Evolutionary conservation across 1,284 basidiomycete genomes (phyloP), one percentile per base, ranked within the genome.

Genomic region (Anthracocystis panici-leucophaei): DNA sequence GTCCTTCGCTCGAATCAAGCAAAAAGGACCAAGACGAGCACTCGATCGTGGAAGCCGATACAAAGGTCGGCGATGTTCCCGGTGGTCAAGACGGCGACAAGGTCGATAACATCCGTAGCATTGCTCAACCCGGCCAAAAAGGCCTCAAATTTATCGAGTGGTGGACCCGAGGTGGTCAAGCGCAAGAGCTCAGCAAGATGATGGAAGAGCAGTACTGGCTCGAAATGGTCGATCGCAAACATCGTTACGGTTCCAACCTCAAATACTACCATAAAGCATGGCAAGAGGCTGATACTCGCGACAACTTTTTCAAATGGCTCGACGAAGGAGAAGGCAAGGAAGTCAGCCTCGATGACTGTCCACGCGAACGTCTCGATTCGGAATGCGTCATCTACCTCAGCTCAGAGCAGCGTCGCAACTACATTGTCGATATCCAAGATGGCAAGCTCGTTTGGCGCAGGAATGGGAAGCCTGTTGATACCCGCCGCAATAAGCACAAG

Each of bases 381-480:
- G 91, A 93, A 86, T 76, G 84, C 14, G 70, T 82, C 67, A 77
- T 74, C 62, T 82, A 81, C 55, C 72, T 82, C 51, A 73, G 70
- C 52, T 87, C 88, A 3, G 90, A 91, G 76, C 91, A 92, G 85
- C 87, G 92, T 9, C 85, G 90, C 23, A 92, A 92, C 79, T 93
- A 93, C 79, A 87, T 92, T 4, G 89, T 91, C 58, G 90, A 90
- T 74, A 67, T 81, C n/a, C 73, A 86, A 0, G 86, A 90, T n/a
- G 92, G 92, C 1, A 88, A 88, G 65, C 87, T 93, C 18, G 86
- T 89, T n/a, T 93, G 92, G 92, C 89, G 89, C 2, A 88, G 88
- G 18, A 91, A 91, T 74, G 88, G 89, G 51, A 87, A 90, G 62
- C 86, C 89, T 0, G 89, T 87, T 16, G 86, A 87, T 40, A 87